Evolutionary conservation across 2,329 filamentous ascomycete species (phyloP), one percentile per base, ranked within the genome.

Genomic region (Dothiorella sarmentorum): DNA sequence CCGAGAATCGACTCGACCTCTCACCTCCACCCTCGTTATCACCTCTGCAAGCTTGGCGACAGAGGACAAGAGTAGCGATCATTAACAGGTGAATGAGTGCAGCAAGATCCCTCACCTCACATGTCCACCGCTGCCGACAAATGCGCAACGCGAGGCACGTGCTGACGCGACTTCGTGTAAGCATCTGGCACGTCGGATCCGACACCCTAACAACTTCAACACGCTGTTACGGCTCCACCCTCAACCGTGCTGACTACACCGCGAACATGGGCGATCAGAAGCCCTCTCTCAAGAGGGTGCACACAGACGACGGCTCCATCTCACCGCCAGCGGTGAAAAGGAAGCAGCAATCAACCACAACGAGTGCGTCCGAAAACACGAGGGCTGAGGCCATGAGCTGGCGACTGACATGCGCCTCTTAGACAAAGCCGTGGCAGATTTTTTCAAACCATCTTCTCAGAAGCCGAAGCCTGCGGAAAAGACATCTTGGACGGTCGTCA

Each of bases 401-500:
- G 17, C 42, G 9, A 35, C 57, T 59, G 40, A 59, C 57, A 55
- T 38, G 40, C 17, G 24, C 24, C 22, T 47, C 38, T 11, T 63
- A 90, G 87, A 85, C 70, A 84, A 75, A 61, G 85, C 88, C 1
- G 85, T 96, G 1, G 83, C 89, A 18, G 90, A 83, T 56, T 97
- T 97, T 78, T 97, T 97, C 74, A 96, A 87, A 0, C 92, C 92
- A 0, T 71, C 82, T 0, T 97, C 91, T 0, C 85, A 96, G 71
- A 97, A 95, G 71, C 85, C 96, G 71, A 97, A 95, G 71, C 85
- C 88, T 29, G 89, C 90, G 13, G 87, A 92, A 51, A 84, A 83
- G 59, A 85, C 89, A 52, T 77, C 74, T 9, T 97, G 94, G 90
- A 73, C 80, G 7, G 71, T 81, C 72, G 79, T 78, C 74, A 88